phyloP scores from a whole-genome alignment of 73 alveolate species.

The Stentor coeruleus region DNA sequence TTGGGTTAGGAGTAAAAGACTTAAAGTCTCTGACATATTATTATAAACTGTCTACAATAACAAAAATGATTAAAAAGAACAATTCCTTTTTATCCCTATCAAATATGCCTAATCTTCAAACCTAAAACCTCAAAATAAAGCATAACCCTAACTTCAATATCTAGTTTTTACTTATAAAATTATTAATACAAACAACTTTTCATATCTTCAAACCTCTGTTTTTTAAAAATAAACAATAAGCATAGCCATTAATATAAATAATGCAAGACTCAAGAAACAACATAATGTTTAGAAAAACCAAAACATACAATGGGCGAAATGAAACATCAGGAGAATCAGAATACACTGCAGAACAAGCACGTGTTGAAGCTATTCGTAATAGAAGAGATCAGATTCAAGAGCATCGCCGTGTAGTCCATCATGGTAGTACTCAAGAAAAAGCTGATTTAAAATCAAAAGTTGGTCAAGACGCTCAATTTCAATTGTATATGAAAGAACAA shows the following conservation, averaged over 20 bases:
- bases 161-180: no score
- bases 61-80: no score
- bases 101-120: no score
- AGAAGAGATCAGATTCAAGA: constrained; percentile 5
- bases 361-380: not conserved
- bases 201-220: not conserved
- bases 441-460: not conserved
- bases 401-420: constrained; percentile 4
- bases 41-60: no score
- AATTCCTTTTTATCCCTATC: not conserved
- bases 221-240: no score
- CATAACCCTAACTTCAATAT: not conserved
- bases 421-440: constrained; percentile 17
- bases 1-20: not conserved
- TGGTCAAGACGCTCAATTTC: constrained; percentile 19
- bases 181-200: no score
- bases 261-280: constrained; percentile 16
- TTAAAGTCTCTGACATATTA: not conserved
- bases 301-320: constrained; percentile 8
- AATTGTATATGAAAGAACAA: constrained; percentile 10
- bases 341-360: not conserved
- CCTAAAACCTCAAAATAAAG: not conserved
- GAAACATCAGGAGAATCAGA: constrained; percentile 2
- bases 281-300: constrained; percentile 14
- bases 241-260: not conserved